Base-by-base conservation (phyloP, 306 rosid species). In the Gynostemma pentaphyllum region DNA sequence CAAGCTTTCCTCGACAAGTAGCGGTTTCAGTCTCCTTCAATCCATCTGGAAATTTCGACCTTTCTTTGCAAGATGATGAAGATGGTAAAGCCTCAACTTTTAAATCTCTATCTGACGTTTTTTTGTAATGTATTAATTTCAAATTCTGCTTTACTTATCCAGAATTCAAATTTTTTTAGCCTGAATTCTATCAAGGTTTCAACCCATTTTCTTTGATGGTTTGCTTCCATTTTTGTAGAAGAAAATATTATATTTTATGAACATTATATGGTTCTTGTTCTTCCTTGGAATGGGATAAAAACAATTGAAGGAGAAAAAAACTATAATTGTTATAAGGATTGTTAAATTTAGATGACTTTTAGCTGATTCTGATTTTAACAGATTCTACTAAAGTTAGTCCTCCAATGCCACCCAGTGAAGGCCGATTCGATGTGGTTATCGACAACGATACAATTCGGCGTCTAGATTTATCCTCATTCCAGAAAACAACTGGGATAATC, bases 391-490 rank as follows among this genome's bases (percentile, higher is more conserved):
- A 83, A 47, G 86, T 42, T 60, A 69, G 64, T 47, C 89, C 91
- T 70, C 95, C 98, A 49, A 59, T 80, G 92, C 98, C 96, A 23
- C 96, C 96, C 67, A 80, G 76, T 4, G 89, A 91, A 70, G 96
- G 96, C 32, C 74, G 95, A 71, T 83, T 85, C 19, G 85, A 91
- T 0, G 75, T 91, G 39, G 76, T 73, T 21, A 72, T 91, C 37
- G 85, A 87, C 48, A 87, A 83, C 48, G 82, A 82, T 69, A 48
- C 4, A 18, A 80, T 91, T 56, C 24, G 67, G 42, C 72, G 80
- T 49, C 91, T 91, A 18, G 95, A 91, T 48, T 72, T 91, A 59
- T 70, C 83, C 15, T 81, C 95, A n/a, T 91, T 91, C 74, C 95
- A 85, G 46, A 32, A 70, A 45, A 86, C 82, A 57, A 91, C 95